A percentile compares a stretch with the other conserved stretches of the same genome.
Conservation (phyloP, 192 early-diverging fungal species). For the Coemansia sp. region DNA sequence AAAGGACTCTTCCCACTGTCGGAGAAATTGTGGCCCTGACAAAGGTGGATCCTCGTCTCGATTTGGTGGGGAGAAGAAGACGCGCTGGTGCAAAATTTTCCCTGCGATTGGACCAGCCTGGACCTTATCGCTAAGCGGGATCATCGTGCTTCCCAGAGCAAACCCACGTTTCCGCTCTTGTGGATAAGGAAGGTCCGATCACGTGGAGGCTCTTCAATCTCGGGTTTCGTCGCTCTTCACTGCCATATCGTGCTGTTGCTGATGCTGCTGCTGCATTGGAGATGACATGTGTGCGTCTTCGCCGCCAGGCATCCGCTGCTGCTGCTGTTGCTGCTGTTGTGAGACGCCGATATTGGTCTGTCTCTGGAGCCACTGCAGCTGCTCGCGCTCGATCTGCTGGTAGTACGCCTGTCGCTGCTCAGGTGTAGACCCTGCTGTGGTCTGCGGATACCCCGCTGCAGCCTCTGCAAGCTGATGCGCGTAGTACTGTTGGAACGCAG, state of each 20-base stretch:
- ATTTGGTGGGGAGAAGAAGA: neutral
- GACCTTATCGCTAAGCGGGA: neutral
- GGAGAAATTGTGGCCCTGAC: slow-evolving; percentile 1
- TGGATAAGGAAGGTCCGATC: neutral
- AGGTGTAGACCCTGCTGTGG: slow-evolving; percentile 22
- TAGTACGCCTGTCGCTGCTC: slow-evolving; percentile 51
- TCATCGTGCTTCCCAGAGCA: neutral
- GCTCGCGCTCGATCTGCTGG: slow-evolving; percentile 54
- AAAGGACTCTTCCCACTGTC: neutral
- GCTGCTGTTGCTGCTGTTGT: slow-evolving; percentile 7
- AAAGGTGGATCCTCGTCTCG: slow-evolving; percentile 2
- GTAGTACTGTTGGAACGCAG: slow-evolving; percentile 50
- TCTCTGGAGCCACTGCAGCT: slow-evolving; percentile 52
- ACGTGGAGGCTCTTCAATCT: slow-evolving; percentile 6
- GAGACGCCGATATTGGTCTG: slow-evolving; percentile 37
- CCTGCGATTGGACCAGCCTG: neutral
- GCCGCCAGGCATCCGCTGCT: slow-evolving; percentile 1
- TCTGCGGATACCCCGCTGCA: slow-evolving; percentile 34
- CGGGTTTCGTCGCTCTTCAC: slow-evolving; percentile 10
- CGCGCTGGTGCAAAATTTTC: neutral
- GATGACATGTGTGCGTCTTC: slow-evolving; percentile 18
- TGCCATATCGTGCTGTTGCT: slow-evolving; percentile 1
- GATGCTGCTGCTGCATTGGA: slow-evolving; percentile 28
- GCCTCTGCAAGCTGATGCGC: slow-evolving; percentile 48
- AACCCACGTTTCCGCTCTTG: neutral